These are phyloP conservation scores for Lolium rigidum DNA, from an alignment of 176 grass and related monocot species.

Conservation along the genomic window DNA sequence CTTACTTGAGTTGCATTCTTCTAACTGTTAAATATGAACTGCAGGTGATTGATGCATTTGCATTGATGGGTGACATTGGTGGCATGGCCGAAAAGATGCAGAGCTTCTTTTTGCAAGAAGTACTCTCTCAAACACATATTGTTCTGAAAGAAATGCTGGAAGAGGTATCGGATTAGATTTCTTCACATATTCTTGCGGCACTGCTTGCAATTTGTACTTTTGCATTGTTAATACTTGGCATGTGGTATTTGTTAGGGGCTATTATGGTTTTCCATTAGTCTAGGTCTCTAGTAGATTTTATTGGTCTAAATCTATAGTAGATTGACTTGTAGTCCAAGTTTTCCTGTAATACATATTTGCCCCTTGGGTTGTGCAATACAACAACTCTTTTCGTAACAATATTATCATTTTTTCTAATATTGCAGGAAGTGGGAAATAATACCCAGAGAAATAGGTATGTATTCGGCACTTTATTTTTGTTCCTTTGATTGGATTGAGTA, in stretches of 20 bases:
- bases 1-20: constrained; percentile 32
- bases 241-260: constrained; percentile 15
- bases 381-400: not conserved
- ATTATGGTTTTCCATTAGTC: constrained; percentile 11
- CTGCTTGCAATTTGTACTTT: constrained; percentile 3
- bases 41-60: constrained; percentile 94
- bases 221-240: constrained; percentile 30
- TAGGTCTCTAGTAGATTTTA: not conserved
- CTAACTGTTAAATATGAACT: constrained; percentile 30
- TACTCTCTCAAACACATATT: constrained; percentile 88
- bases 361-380: not conserved
- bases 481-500: constrained; percentile 42
- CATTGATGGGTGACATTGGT: constrained; percentile 90
- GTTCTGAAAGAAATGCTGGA: constrained; percentile 87
- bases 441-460: constrained; percentile 81
- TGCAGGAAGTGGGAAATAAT: constrained; percentile 92
- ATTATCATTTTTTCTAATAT: constrained; percentile 45
- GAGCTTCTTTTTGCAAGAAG: constrained; percentile 99
- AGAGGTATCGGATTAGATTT: constrained; percentile 73
- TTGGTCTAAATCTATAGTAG: not conserved
- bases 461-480: constrained; percentile 45
- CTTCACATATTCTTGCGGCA: constrained; percentile 32
- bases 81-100: constrained; percentile 99
- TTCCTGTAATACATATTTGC: constrained; percentile 1
- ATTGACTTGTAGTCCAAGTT: constrained; percentile 11